These are phyloP conservation scores for Aspergillus costaricaensis DNA, from an alignment of 2,329 filamentous ascomycete genomes.

Conservation along the genomic window DNA sequence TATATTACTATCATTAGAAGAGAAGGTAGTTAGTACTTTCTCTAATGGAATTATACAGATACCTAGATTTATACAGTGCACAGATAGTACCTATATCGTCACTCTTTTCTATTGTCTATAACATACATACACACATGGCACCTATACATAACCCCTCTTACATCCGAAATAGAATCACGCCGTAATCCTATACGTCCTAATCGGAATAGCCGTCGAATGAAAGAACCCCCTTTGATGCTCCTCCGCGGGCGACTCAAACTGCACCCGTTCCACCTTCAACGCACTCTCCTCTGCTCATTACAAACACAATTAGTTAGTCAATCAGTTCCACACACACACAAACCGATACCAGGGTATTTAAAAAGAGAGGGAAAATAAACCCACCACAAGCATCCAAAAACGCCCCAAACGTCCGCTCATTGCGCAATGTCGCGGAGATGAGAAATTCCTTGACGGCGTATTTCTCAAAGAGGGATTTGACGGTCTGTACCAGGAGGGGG, in stretches of 20 bases:
- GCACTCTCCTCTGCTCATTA: conserved; percentile 29
- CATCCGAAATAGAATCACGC: neutral
- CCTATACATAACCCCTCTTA: too few relatives aligned
- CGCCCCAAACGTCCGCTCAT: conserved; percentile 61
- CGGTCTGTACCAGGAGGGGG: conserved; percentile 58
- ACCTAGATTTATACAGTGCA: too few relatives aligned
- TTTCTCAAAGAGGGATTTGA: conserved; percentile 58
- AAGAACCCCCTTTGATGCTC: conserved; percentile 52
- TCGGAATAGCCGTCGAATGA: conserved; percentile 45
- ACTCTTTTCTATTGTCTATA: too few relatives aligned
- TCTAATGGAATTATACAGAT: too few relatives aligned
- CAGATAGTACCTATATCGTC: too few relatives aligned
- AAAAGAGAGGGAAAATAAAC: conserved; percentile 24
- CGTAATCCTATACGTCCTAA: conserved; percentile 39
- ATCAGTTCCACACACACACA: too few relatives aligned
- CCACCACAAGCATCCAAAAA: conserved; percentile 62
- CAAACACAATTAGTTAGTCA: too few relatives aligned
- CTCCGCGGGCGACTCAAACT: conserved; percentile 46
- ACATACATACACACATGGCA: too few relatives aligned
- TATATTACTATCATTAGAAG: neutral
- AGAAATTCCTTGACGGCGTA: conserved; percentile 56
- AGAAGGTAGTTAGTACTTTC: neutral
- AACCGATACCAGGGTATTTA: too few relatives aligned
- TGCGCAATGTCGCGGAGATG: conserved; percentile 63
- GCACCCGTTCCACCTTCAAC: conserved; percentile 42